Evolutionary conservation across 73 alveolate genomes (phyloP), one percentile per base, ranked within the genome.

Genomic region (Paramecium sonneborni): DNA sequence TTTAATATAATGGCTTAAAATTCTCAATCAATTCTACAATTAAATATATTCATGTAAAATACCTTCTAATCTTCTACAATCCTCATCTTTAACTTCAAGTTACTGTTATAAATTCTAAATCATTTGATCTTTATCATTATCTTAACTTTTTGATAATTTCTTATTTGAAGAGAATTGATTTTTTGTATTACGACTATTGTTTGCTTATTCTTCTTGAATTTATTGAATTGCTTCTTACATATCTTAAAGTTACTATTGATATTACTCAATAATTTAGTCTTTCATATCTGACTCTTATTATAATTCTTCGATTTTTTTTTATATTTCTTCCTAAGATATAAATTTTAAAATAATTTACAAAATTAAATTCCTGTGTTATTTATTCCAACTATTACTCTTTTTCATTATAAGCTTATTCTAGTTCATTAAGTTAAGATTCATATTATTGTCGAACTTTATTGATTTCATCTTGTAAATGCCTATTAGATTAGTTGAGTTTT

Each of bases 221-320:
- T 74, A 38, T 30, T 74, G 37, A 30, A 35, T 30, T 32, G 55
- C 57, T 74, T 74, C 55, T 74, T 74, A 74, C 87, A 74, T 35
- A 38, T 74, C 87, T 32, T 35, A 10, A 28, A 74, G 39, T 34
- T 74, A 74, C 39, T 74, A 30, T 74, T 74, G 12, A 5, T 30
- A 38, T 74, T 74, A 74, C 20, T 74, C 87, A 21, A 74, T 74
- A 32, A 74, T 74, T 35, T 74, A 34, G 5, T 74, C 87, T 74
- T 74, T 74, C 87, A 74, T 74, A 35, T 74, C 57, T 14, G 87
- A 74, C 12, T 74, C 90, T 46, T 79, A 44, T 79, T 79, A 26
- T 21, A 43, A 14, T 24, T 79, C 87, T 74, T 74, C 56, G 2
- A 74, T 74, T 21, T 24, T 35, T 74, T 28, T 43, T 74, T 74